Evolutionary conservation across 768 basidiomycete genomes (phyloP), one percentile per base, ranked within the genome.

Genomic region (Sporobolomyces pararoseus): DNA sequence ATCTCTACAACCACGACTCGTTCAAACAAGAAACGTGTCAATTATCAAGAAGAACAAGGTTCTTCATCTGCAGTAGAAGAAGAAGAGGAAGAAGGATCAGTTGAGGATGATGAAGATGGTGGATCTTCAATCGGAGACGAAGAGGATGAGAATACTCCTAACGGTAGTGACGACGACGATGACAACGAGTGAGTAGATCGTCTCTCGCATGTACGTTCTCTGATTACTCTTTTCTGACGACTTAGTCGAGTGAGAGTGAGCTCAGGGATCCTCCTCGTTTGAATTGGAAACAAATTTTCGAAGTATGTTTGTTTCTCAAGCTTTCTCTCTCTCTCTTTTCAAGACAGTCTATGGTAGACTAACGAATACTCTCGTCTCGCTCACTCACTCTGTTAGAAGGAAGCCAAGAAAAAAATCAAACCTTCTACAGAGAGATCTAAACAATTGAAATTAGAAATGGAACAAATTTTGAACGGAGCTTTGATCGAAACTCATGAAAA

Each of bases 121-220:
- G 54, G 44, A n/a, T n/a, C n/a, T n/a, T n/a, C n/a, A 1, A 53
- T 54, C 19, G 68, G 58, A 21, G 55, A 46, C 2, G 68, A 52
- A 6, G 59, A 57, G 16, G 63, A 46, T 1, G 55, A 34, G 46
- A 23, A 47, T 10, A 7, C 6, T 47, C 46, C 46, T n/a, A 16
- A 7, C 46, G 46, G 16, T 7, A 16, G 46, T 47, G 7, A 7
- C 23, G n/a, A n/a, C n/a, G n/a, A n/a, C n/a, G n/a, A n/a, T n/a
- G n/a, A n/a, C n/a, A n/a, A n/a, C n/a, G n/a, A n/a, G n/a, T n/a
- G n/a, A n/a, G n/a, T n/a, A n/a, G n/a, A n/a, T n/a, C n/a, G n/a
- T 16, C 46, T 16, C 46, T 47, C 7, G 7, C 46, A 7, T 47
- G 14, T 47, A n/a, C 46, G 16, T n/a, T 47, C 12, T 47, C 46